Conservation (phyloP, 352 stramenopile genomes). For the Pythium apleroticum region DNA sequence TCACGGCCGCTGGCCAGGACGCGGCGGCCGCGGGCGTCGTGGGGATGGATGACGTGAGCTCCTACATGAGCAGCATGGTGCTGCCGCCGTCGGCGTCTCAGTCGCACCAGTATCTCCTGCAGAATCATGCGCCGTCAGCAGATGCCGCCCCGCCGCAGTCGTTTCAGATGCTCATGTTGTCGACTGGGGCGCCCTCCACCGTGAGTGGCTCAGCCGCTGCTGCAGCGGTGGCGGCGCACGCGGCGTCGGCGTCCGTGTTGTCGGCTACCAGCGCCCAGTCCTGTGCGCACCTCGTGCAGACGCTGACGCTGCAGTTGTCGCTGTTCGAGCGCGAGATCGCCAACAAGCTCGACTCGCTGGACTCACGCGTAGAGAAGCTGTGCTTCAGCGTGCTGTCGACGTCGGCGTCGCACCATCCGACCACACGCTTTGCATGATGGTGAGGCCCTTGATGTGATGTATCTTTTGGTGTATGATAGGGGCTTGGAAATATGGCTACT, state of each 20-base stretch:
- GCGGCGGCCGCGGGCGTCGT: not conserved
- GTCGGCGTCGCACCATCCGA: not conserved
- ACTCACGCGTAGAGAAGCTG: conserved; percentile 62
- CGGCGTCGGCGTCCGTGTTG: not conserved
- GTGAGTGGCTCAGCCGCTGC: not conserved
- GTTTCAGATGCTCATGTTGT: conserved; percentile 37
- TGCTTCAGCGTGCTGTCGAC: conserved; percentile 43
- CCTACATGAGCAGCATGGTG: conserved; percentile 37
- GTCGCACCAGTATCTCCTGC: conserved; percentile 19
- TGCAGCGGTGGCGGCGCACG: not conserved
- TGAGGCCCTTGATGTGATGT: conserved; percentile 5
- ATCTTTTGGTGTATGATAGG: not conserved
- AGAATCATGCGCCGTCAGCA: conserved; percentile 16
- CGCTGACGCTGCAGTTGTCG: conserved; percentile 36
- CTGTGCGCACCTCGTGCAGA: conserved; percentile 24
- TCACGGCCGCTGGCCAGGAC: not conserved
- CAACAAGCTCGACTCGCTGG: conserved; percentile 61
- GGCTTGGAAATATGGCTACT: not conserved
- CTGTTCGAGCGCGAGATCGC: conserved; percentile 54
- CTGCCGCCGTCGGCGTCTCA: conserved; percentile 3
- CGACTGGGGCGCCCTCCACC: conserved; percentile 12
- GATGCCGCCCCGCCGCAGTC: conserved; percentile 15
- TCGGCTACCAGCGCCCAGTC: conserved; percentile 7
- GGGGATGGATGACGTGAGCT: conserved; percentile 33
- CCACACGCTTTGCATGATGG: conserved; percentile 23